Evolutionary conservation across 164 flowering plant species (phyloP).

Genomic region (Magnolia officinalis): DNA sequence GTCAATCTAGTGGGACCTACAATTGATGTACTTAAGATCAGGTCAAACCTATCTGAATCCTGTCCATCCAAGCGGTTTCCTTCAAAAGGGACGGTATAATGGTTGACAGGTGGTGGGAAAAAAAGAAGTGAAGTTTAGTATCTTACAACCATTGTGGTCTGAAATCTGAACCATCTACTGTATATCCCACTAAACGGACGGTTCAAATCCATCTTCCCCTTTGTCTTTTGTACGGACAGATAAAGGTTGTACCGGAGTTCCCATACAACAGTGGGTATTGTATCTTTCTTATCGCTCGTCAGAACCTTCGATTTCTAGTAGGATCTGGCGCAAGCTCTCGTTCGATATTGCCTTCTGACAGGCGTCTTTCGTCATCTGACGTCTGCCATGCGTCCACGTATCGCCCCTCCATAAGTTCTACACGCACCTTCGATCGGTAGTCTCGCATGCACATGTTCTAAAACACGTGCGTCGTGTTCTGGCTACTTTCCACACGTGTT

Average conservation of each 20-base stretch:
- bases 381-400: not conserved
- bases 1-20: too few relatives aligned
- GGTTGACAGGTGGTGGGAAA: too few relatives aligned
- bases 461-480: too few relatives aligned
- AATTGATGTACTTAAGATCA: too few relatives aligned
- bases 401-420: not conserved
- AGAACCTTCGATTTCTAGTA: not conserved
- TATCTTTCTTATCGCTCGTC: not conserved
- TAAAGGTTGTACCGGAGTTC: not conserved
- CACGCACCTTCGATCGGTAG: not conserved
- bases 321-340: not conserved
- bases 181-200: not conserved
- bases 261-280: not conserved
- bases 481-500: too few relatives aligned
- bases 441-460: too few relatives aligned
- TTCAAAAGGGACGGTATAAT: too few relatives aligned
- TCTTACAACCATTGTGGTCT: not conserved
- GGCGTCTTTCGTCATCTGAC: not conserved
- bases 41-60: too few relatives aligned
- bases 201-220: not conserved
- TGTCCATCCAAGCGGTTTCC: too few relatives aligned
- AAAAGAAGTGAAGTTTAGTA: too few relatives aligned
- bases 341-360: not conserved
- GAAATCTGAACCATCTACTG: not conserved
- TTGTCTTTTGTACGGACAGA: not conserved